phyloP scores from a whole-genome alignment of 2,329 filamentous ascomycete species.

The Onygenales sp. region DNA sequence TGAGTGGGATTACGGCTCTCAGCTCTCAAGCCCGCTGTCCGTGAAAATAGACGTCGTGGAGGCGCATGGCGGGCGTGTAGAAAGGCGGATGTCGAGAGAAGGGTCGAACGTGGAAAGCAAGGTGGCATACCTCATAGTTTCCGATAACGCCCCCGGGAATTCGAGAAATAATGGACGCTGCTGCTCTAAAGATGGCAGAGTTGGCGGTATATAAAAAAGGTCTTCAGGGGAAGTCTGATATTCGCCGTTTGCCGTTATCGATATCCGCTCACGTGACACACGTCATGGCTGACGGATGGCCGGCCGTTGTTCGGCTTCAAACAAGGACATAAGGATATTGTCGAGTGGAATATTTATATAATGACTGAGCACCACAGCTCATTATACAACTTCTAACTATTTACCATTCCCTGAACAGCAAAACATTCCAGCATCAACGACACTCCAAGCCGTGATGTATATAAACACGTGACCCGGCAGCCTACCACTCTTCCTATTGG shows the following conservation, averaged over 20 bases:
- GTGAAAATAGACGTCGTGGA: constrained; percentile 34
- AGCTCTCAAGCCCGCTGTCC: constrained; percentile 21
- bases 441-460: no score
- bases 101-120: constrained; percentile 22
- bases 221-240: neutral
- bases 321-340: no score
- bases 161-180: neutral
- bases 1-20: constrained; percentile 47
- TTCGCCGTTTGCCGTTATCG: neutral
- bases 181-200: neutral
- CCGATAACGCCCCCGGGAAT: neutral
- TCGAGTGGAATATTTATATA: no score
- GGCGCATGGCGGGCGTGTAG: constrained; percentile 7
- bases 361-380: no score
- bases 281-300: neutral
- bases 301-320: no score
- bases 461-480: neutral
- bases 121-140: constrained; percentile 54
- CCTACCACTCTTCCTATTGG: neutral
- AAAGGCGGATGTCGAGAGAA: constrained; percentile 9
- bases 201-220: neutral
- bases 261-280: neutral
- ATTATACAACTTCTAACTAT: no score
- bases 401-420: no score
- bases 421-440: no score